Evolutionary conservation across 495 filamentous ascomycete genomes (phyloP), one percentile per base, ranked within the genome.

Genomic region (Penicillium taxi): DNA sequence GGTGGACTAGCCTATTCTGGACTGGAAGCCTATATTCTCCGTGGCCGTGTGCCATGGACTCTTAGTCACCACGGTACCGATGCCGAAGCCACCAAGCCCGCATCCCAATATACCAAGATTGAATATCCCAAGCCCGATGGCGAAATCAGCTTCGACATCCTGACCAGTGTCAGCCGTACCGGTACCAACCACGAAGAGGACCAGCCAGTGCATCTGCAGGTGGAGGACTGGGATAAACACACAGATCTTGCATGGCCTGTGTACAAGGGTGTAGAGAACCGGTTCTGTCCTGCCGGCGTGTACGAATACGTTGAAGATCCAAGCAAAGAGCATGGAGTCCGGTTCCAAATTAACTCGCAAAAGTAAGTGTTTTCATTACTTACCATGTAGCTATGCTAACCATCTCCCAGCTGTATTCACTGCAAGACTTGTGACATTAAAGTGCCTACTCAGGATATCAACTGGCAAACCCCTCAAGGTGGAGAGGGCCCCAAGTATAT

Each of bases 401-500:
- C n/a, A 0, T 16, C 23, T 7, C 37, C 29, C 45, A 93, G 89
- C 61, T 99, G 91, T 58, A 91, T 99, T 38, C 91, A 99, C 63
- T 99, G 91, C 70, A 99, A 99, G 75, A 96, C 91, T 3, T 99
- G 91, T 55, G 91, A 99, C 62, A 96, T 99, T 60, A 99, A 99
- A 69, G 89, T 82, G 9, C 91, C 91, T 2, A 75, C 80, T 33
- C 91, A 99, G 64, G 91, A 94, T 59, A 96, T 96, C 59, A 93
- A 94, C 63, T 95, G 89, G 88, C 74, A 84, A 37, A 89, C 89
- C 3, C 91, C 91, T 14, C 86, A 95, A 59, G 91, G 93, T 37
- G 91, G 91, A 15, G 91, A 95, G 60, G 91, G 91, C 2, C 91
- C 91, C 4, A 96, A 96, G 58, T 98, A 98, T 58, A 82, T 83